Base-by-base conservation (phyloP, 352 stramenopile genomes). In the Pythium sukuiense region DNA sequence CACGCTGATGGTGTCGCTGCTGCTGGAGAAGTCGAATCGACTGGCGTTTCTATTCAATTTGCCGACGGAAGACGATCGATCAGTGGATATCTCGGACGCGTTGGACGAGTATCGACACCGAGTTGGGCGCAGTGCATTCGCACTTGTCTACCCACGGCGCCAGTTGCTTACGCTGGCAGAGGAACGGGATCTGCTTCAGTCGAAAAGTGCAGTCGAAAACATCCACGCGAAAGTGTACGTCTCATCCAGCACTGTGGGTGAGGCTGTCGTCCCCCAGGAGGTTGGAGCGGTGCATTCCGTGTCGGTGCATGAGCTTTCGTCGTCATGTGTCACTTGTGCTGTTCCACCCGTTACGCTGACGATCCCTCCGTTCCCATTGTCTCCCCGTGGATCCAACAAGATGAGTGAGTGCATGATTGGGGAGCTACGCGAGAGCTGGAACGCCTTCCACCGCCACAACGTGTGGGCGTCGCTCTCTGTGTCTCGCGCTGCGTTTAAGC, bases 341-440 rank as follows among this genome's bases (percentile, higher is more conserved):
- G n/a, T n/a, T n/a, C 24, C 7, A 24, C 26, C 30, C 3, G n/a
- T 6, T 2, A n/a, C 13, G 7, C 32, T 29, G 11, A 59, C 16
- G 14, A 29, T 16, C 8, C 20, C 30, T 3, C 35, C 27, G 0
- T 55, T 86, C 3, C 76, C 76, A 4, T 50, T 88, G 24, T 56
- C 61, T 2, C 59, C 24, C 3, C 46, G 52, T 5, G 62, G 56
- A 29, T 62, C 16, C 4, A 76, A 82, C 53, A 57, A 52, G 0
- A 77, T 84, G 64, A 66, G 77, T 2, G 63, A 48, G 14, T 57
- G 29, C 1, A 85, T 90, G 77, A 54, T 80, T 24, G 48, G 56
- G 1, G 77, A 85, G 32, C 35, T 90, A 5, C 54, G 71, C 60
- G 26, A 68, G 2, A 90, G 76, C 50, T 90, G 79, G 77, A 18